Conservation (phyloP, 2,329 filamentous ascomycete species). For the Penicillium paneum region DNA sequence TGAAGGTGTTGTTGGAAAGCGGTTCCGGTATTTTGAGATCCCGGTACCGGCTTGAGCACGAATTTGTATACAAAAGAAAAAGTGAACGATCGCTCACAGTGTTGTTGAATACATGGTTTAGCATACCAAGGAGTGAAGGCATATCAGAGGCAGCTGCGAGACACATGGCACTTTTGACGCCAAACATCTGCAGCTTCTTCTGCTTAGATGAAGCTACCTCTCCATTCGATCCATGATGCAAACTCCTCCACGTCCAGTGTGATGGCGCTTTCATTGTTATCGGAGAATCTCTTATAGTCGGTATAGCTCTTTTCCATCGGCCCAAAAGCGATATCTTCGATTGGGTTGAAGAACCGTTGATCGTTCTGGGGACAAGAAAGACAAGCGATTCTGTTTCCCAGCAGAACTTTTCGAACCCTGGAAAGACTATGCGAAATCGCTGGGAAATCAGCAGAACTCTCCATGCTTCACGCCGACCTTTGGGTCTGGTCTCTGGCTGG, state of each 20-base stretch:
- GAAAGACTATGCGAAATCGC: neutral
- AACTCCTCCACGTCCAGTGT: neutral
- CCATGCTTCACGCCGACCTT: neutral
- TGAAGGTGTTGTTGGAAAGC: neutral
- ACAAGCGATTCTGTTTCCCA: neutral
- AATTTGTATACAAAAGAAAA: neutral
- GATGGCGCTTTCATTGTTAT: neutral
- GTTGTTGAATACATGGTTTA: neutral
- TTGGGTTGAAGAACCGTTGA: neutral
- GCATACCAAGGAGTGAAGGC: neutral
- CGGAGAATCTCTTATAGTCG: neutral
- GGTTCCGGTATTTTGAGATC: neutral
- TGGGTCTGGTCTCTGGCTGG: neutral
- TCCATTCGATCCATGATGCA: neutral
- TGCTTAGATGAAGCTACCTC: neutral
- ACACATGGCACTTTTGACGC: neutral
- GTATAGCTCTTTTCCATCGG: neutral
- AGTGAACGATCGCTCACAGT: no score
- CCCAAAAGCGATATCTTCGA: neutral
- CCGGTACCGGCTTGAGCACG: slow-evolving; percentile 5
- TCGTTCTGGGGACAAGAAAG: neutral
- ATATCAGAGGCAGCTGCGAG: slow-evolving; percentile 1
- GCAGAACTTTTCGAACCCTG: neutral
- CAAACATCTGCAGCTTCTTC: neutral
- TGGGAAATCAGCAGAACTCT: neutral